Percentiles rank a stretch among this genome's conserved stretches.
phyloP scores from a whole-genome alignment of 1,284 basidiomycete species.

The Agroathelia rolfsii region DNA sequence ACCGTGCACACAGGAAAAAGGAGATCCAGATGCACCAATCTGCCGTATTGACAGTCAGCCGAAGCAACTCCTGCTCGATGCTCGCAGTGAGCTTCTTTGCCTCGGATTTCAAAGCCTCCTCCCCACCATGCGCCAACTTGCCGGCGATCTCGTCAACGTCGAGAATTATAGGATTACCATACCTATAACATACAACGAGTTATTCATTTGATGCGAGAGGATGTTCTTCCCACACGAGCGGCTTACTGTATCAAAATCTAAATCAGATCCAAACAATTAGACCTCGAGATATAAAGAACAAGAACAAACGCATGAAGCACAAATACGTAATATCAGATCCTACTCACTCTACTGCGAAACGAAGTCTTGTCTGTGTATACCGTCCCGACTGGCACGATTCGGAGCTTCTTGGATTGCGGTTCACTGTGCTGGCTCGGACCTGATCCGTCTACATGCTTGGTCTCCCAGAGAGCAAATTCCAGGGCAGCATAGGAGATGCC shows the following conservation, averaged over 20 bases:
- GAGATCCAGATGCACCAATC: constrained; percentile 44
- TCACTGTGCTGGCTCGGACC: constrained; percentile 14
- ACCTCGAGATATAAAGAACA: not conserved
- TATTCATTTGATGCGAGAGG: not conserved
- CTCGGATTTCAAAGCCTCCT: constrained; percentile 35
- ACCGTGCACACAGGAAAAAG: constrained; percentile 1
- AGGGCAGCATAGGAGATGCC: constrained; percentile 74
- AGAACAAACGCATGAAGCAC: constrained; percentile 26
- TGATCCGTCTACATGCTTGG: constrained; percentile 16
- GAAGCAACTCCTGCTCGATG: constrained; percentile 41
- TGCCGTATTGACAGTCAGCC: constrained; percentile 57
- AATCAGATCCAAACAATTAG: constrained; percentile 1
- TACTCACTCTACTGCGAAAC: constrained; percentile 48
- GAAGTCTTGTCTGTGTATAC: constrained; percentile 68
- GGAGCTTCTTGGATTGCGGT: not conserved
- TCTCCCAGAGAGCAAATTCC: constrained; percentile 50
- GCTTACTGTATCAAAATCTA: constrained; percentile 1
- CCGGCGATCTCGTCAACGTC: not conserved
- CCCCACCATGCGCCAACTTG: constrained; percentile 23
- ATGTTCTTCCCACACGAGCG: not conserved
- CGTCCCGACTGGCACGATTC: constrained; percentile 59
- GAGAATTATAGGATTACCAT: too few species aligned
- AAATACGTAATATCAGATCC: constrained; percentile 1
- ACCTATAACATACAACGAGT: not conserved
- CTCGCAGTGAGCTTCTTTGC: constrained; percentile 53